A percentile compares a stretch with the other conserved stretches of the same genome.
These are phyloP conservation scores for Boletellus ananiceps DNA, from an alignment of 768 basidiomycete species.

Conservation along the genomic window DNA sequence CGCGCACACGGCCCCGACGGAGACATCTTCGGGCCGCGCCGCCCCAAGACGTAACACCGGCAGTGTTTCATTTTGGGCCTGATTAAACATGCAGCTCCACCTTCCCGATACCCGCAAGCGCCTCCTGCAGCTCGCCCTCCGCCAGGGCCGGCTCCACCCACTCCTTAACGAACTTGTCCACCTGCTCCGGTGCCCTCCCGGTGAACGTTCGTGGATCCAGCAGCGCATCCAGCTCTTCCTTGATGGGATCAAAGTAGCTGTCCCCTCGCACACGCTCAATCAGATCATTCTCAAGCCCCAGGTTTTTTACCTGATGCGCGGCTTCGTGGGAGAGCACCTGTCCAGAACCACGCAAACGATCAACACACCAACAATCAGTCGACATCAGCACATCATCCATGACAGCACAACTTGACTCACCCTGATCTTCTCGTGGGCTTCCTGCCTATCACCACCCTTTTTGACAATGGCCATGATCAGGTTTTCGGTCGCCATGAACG, in stretches of 20 bases:
- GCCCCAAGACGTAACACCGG: background rate
- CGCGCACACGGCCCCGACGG: constrained; percentile 14
- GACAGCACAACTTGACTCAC: constrained; percentile 32
- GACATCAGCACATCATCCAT: constrained; percentile 17
- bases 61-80: background rate
- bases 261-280: constrained; percentile 81
- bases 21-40: constrained; percentile 20
- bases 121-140: constrained; percentile 50
- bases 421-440: constrained; percentile 93
- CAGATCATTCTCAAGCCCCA: constrained; percentile 93
- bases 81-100: constrained; percentile 54
- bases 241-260: constrained; percentile 88
- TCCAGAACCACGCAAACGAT: constrained; percentile 4
- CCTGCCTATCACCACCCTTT: constrained; percentile 91
- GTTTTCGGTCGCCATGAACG: constrained; percentile 99
- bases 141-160: constrained; percentile 84
- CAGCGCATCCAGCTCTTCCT: constrained; percentile 67
- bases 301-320: constrained; percentile 87
- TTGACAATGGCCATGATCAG: constrained; percentile 99
- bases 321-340: constrained; percentile 94
- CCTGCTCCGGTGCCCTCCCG: constrained; percentile 93
- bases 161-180: constrained; percentile 79
- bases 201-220: constrained; percentile 87
- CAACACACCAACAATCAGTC: constrained; percentile 8
- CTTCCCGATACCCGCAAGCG: constrained; percentile 46